Percentiles rank a stretch among this genome's conserved stretches.
phyloP scores from a whole-genome alignment of 2,329 filamentous ascomycete genomes.

The Nigrospora oryzae region DNA sequence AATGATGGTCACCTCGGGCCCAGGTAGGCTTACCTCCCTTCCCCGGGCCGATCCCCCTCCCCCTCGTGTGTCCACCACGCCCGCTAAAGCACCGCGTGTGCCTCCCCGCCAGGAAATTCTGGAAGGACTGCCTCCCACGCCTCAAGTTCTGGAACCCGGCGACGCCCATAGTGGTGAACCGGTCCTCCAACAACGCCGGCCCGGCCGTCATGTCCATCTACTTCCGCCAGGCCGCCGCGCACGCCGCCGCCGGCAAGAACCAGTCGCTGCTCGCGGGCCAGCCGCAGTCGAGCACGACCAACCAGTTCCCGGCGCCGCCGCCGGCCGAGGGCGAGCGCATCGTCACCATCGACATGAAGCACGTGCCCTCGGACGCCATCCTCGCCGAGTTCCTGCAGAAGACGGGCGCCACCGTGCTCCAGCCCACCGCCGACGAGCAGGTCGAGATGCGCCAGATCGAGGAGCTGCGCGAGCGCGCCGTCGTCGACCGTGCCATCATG shows the following conservation, averaged over 20 bases:
- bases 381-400: slow-evolving; percentile 52
- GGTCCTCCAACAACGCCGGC: slow-evolving; percentile 46
- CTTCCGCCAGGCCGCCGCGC: slow-evolving; percentile 34
- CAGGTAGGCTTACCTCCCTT: slow-evolving; percentile 39
- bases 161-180: slow-evolving; percentile 74
- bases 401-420: slow-evolving; percentile 50
- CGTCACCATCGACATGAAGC: slow-evolving; percentile 55
- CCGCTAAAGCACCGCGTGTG: neutral
- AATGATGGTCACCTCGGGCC: slow-evolving; percentile 64
- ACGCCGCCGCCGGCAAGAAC: slow-evolving; percentile 7
- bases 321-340: slow-evolving; percentile 40
- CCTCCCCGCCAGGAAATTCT: slow-evolving; percentile 65
- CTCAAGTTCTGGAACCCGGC: slow-evolving; percentile 93
- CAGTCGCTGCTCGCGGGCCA: slow-evolving; percentile 25
- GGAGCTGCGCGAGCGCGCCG: slow-evolving; percentile 40
- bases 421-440: slow-evolving; percentile 51
- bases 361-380: slow-evolving; percentile 52
- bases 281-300: slow-evolving; percentile 36
- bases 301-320: slow-evolving; percentile 38
- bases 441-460: slow-evolving; percentile 48
- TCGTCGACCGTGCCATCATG: slow-evolving; percentile 45
- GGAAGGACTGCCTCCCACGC: slow-evolving; percentile 70
- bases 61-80: neutral
- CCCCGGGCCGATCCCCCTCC: slow-evolving; percentile 7
- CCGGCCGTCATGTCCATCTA: slow-evolving; percentile 59